Base-by-base conservation (phyloP, 371 early-diverging fungal species). In the Cokeromyces recurvatus region DNA sequence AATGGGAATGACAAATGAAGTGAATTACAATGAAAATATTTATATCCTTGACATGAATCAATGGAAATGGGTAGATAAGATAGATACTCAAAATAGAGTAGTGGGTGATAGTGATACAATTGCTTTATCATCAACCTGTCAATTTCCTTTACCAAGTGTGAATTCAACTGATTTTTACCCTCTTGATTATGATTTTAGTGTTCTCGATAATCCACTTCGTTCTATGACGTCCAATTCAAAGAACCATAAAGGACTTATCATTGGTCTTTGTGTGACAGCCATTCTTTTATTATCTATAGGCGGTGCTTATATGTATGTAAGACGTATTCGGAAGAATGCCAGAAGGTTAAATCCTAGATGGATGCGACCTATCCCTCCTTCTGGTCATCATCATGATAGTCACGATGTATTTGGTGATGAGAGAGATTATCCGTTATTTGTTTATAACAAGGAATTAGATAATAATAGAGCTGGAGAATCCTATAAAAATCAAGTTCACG, bases 61-160 rank as follows among this genome's bases (percentile, higher is more conserved):
- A 11, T 71, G 71, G 75, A 48, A 56, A 57, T 74, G 75, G 75
- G 62, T 68, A 1, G 24, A 50, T 23, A 31, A 29, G 29, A n/a
- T n/a, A n/a, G n/a, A n/a, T n/a, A n/a, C n/a, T n/a, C n/a, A n/a
- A n/a, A n/a, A n/a, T n/a, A n/a, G n/a, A n/a, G n/a, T n/a, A n/a
- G n/a, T n/a, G n/a, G n/a, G n/a, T n/a, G n/a, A n/a, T n/a, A 20
- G 16, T 20, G 16, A 21, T 31, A 2, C 36, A 3, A 19, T 27
- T 19, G n/a, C 46, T 14, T 42, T 48, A 1, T 38, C 42, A 8
- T 6, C 48, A 9, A 35, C 60, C 15, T 65, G 70, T 23, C 47
- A 48, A 29, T 64, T 65, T 45, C 29, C 38, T 0, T 36, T 74
- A 32, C 66, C 64, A 5, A 37, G 35, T 32, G 32, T 49, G 24